Evolutionary conservation across 345 rosid species (phyloP).

Genomic region (Eucalyptus polybractea): DNA sequence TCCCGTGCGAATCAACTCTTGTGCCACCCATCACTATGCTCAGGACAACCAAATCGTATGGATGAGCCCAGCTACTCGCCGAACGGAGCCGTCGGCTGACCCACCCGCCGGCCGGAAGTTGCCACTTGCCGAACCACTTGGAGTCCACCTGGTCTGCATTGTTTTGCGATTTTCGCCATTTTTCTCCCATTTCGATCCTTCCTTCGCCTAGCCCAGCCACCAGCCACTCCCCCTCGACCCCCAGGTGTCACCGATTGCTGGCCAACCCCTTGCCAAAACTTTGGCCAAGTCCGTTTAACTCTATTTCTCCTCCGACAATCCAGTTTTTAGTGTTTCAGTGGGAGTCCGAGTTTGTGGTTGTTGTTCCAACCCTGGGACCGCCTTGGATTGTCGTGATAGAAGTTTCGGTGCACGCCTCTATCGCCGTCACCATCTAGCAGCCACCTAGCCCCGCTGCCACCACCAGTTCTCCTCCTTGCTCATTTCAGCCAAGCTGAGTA

Average conservation of each 20-base stretch:
- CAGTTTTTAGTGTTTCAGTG: accelerated
- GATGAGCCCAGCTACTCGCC: accelerated
- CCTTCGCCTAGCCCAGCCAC: too few species aligned
- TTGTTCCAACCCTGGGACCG: too few species aligned
- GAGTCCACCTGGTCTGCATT: accelerated
- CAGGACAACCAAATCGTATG: accelerated
- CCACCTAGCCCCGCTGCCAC: accelerated
- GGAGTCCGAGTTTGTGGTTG: too few species aligned
- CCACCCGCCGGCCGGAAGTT: accelerated
- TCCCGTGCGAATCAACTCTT: accelerated
- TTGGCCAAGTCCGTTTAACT: accelerated
- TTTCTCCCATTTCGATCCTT: too few species aligned
- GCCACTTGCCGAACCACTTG: accelerated
- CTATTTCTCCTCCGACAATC: accelerated
- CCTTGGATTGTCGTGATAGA: too few species aligned
- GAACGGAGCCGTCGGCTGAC: accelerated
- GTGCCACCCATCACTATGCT: too few species aligned
- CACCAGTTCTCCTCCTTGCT: too few species aligned
- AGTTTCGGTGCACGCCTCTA: accelerated
- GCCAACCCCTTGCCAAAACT: too few species aligned
- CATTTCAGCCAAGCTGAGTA: too few species aligned
- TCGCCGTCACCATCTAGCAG: accelerated
- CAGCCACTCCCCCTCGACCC: too few species aligned
- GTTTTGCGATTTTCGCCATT: too few species aligned
- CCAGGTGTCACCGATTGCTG: accelerated